phyloP scores from a whole-genome alignment of 805 yeast genomes.

The Yamadazyma takamatsuzukensis region DNA sequence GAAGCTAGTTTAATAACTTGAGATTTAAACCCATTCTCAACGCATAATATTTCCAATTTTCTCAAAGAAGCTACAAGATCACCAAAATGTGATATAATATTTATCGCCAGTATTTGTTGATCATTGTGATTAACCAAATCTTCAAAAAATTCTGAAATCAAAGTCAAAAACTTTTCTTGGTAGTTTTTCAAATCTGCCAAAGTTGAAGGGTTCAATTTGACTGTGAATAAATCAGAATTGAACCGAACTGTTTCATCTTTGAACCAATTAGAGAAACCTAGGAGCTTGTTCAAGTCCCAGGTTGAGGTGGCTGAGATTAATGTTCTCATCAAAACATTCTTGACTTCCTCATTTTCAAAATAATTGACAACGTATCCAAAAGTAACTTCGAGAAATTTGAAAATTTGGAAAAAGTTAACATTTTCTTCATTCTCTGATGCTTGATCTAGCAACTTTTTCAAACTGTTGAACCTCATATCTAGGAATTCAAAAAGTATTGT shows the following conservation, averaged over 20 bases:
- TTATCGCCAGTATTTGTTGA: conserved; percentile 8
- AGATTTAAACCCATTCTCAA: conserved; percentile 14
- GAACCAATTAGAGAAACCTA: conserved; percentile 33
- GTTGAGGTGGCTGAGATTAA: conserved; percentile 11
- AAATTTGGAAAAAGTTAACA: conserved; percentile 24
- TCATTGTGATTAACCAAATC: neutral
- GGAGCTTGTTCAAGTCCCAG: conserved; percentile 24
- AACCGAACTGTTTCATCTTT: conserved; percentile 1
- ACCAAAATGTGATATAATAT: conserved; percentile 19
- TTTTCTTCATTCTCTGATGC: neutral
- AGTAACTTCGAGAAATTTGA: conserved; percentile 34
- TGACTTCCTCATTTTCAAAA: conserved; percentile 14
- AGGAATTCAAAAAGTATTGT: conserved; percentile 20
- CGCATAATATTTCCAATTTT: conserved; percentile 17
- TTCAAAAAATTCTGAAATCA: conserved; percentile 1
- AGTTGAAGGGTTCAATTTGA: conserved; percentile 6
- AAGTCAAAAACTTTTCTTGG: conserved; percentile 5
- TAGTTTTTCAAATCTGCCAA: conserved; percentile 7
- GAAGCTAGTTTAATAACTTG: conserved; percentile 11
- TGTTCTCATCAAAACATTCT: conserved; percentile 5
- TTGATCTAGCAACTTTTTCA: conserved; percentile 6
- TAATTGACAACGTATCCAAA: conserved; percentile 20
- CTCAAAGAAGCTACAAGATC: conserved; percentile 24
- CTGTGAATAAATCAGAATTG: conserved; percentile 5
- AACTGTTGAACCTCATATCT: conserved; percentile 19